Evolutionary conservation across 345 rosid genomes (phyloP), one percentile per base, ranked within the genome.

Genomic region (Salix dunnii): DNA sequence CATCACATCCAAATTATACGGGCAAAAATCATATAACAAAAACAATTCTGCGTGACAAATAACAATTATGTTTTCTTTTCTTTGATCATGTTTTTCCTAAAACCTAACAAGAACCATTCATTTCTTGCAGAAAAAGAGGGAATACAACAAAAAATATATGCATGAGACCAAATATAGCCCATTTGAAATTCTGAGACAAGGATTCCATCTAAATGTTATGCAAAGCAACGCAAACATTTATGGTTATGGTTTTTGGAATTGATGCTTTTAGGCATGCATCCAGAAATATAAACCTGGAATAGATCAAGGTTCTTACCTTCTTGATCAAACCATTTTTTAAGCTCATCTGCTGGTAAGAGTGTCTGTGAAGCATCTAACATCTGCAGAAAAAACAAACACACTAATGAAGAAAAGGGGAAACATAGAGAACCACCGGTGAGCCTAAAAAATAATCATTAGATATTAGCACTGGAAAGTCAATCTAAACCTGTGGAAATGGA

Each of bases 361-460:
- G 91, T 83, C 80, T 92, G 91, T 9, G 93, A 90, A 82, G 91
- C 86, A 88, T 92, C 98, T 80, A 94, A 76, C 92, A 94, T 73
- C 98, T 96, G 87, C 80, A 85, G 62, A 78, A 75, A 75, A 86
- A 73, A 36, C 70, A 78, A 74, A 68, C 65, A 78, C 12, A 63
- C 31, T 23, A 23, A 49, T 48, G 64, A 80, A 20, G 35, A n/a
- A 60, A 28, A 13, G 30, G 23, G 23, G 51, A 20, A 69, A 30
- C 42, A 63, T n/a, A 55, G 28, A 35, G 38, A 42, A 28, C 42
- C 71, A 20, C 35, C 25, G 2, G 16, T 72, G 33, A 23, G n/a
- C n/a, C 21, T 30, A 0, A 10, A 23, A 58, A 58, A 58, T 3
- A 58, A n/a, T 27, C 23, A 72, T 25, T 28, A 68, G 63, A 21